Evolutionary conservation across 1,284 basidiomycete genomes (phyloP).

Genomic region (Ustilago xerochloae): DNA sequence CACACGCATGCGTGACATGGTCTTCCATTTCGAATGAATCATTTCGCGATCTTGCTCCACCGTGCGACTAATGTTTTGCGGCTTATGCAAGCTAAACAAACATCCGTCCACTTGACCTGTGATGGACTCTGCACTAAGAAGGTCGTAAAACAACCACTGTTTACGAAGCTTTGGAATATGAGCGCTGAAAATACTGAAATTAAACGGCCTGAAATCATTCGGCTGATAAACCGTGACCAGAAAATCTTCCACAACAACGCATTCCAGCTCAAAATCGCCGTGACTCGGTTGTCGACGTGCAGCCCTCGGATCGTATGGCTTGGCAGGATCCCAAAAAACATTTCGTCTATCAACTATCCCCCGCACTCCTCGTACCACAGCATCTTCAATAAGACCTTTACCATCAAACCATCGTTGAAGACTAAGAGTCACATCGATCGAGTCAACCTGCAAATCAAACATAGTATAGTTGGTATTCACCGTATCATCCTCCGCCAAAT

Average conservation of each 20-base stretch:
- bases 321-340: conserved; percentile 86
- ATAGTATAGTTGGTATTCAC: conserved; percentile 66
- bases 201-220: conserved; percentile 84
- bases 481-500: conserved; percentile 46
- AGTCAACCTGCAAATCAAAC: conserved; percentile 73
- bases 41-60: conserved; percentile 74
- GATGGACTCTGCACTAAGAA: conserved; percentile 83
- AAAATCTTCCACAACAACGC: conserved; percentile 88
- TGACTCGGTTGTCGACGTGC: conserved; percentile 80
- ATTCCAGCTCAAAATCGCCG: conserved; percentile 93
- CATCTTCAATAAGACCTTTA: conserved; percentile 90
- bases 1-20: conserved; percentile 94
- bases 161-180: conserved; percentile 86
- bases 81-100: conserved; percentile 93
- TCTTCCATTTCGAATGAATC: conserved; percentile 77
- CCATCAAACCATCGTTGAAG: conserved; percentile 93
- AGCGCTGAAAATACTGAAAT: conserved; percentile 94
- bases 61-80: conserved; percentile 92
- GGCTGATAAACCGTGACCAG: conserved; percentile 96
- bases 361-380: conserved; percentile 90
- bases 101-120: conserved; percentile 99
- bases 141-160: conserved; percentile 93
- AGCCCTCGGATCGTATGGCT: conserved; percentile 78
- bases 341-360: conserved; percentile 92
- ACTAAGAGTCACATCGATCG: conserved; percentile 95